Conservation (phyloP, 352 stramenopile species). For the Aphanomyces stellatus region DNA sequence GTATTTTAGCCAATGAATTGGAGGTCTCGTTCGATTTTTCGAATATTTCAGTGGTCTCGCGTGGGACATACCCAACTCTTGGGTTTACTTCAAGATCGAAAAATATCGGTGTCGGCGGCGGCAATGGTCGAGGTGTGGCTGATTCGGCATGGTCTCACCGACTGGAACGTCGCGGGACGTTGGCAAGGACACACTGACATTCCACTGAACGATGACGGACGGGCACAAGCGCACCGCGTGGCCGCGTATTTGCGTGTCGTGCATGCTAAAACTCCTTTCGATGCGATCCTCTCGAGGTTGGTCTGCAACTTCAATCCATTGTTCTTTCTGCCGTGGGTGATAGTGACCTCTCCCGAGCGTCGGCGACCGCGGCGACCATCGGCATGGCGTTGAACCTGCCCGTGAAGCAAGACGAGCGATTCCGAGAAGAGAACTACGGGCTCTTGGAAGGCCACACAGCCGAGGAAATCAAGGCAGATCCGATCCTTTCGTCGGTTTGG, state of each 20-base stretch:
- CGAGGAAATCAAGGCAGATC: conserved; percentile 8
- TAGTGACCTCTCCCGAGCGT: conserved; percentile 3
- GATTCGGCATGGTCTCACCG: not conserved
- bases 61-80: too few species aligned
- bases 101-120: too few species aligned
- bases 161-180: not conserved
- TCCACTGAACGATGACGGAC: not conserved
- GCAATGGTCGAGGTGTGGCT: conserved; percentile 9
- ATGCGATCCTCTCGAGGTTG: conserved; percentile 3
- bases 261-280: not conserved
- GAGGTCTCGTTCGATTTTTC: too few species aligned
- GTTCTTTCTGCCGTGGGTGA: not conserved
- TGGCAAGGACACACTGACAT: conserved; percentile 17
- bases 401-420: not conserved
- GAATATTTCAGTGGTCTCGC: too few species aligned
- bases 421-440: conserved; percentile 16
- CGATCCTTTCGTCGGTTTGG: not conserved
- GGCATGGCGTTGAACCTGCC: not conserved
- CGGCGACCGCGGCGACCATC: not conserved
- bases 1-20: too few species aligned
- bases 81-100: too few species aligned
- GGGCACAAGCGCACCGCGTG: not conserved
- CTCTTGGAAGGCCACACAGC: conserved; percentile 16
- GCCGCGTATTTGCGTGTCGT: not conserved
- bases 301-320: not conserved